Evolutionary conservation across 306 rosid genomes (phyloP).

Genomic region (Vigna hirtella): DNA sequence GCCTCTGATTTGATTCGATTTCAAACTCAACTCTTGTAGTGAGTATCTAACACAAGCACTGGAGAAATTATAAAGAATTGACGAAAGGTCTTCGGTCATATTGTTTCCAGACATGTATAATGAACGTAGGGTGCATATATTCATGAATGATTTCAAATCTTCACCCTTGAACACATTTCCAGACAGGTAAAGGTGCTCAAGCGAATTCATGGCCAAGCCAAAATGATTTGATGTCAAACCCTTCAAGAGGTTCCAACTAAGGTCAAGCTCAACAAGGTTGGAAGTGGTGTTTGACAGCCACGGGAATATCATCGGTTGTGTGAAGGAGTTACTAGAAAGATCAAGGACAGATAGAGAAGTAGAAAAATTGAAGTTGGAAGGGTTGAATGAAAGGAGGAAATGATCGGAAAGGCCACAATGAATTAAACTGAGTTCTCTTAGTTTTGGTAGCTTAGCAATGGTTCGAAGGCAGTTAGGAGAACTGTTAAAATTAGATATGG

Average conservation of each 20-base stretch:
- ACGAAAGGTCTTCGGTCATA: no score
- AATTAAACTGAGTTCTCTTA: background rate
- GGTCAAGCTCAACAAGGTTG: constrained; percentile 38
- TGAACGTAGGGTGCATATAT: no score
- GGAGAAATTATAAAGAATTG: no score
- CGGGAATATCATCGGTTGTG: constrained; percentile 23
- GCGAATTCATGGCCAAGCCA: no score
- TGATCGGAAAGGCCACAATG: constrained; percentile 28
- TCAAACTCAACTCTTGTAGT: no score
- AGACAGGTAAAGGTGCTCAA: no score
- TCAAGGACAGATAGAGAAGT: constrained; percentile 16
- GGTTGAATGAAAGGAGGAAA: background rate
- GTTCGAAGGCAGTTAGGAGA: constrained; percentile 6
- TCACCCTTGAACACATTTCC: no score
- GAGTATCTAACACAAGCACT: background rate
- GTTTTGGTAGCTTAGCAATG: constrained; percentile 27
- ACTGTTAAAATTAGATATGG: background rate
- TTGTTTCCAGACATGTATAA: no score
- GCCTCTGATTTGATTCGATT: no score
- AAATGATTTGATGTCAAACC: no score
- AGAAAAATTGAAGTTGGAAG: constrained; percentile 24
- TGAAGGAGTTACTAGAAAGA: background rate
- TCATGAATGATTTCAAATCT: no score
- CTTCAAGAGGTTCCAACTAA: background rate
- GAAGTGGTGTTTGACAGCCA: constrained; percentile 37